phyloP scores from a whole-genome alignment of 805 yeast species.

The Wickerhamomyces strasburgensis region DNA sequence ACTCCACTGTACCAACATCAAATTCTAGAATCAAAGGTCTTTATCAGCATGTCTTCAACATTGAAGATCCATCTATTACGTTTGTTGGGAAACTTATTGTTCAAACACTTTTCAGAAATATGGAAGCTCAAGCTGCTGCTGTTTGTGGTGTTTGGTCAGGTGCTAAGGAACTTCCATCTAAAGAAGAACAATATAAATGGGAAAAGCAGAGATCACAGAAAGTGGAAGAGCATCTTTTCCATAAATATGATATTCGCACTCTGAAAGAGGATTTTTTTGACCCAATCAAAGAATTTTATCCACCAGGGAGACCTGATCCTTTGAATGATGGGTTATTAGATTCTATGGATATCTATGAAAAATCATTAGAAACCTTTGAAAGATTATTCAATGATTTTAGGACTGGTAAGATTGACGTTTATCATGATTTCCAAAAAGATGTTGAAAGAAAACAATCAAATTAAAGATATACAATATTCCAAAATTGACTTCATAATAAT shows the following conservation, averaged over 20 bases:
- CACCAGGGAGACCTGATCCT: slow-evolving; percentile 31
- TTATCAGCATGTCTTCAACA: slow-evolving; percentile 42
- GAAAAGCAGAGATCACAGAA: slow-evolving; percentile 23
- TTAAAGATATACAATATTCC: too few species aligned
- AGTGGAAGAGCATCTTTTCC: slow-evolving; percentile 27
- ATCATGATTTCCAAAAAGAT: slow-evolving; percentile 11
- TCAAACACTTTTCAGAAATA: slow-evolving; percentile 42
- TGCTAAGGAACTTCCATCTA: slow-evolving; percentile 33
- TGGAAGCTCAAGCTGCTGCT: slow-evolving; percentile 50
- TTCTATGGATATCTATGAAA: slow-evolving; percentile 9
- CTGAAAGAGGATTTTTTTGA: slow-evolving; percentile 28
- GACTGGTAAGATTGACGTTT: slow-evolving; percentile 11
- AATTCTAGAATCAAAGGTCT: slow-evolving; percentile 35
- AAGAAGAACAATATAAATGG: slow-evolving; percentile 36
- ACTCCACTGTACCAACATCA: slow-evolving; percentile 16
- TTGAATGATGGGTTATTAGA: slow-evolving; percentile 19
- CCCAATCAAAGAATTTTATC: slow-evolving; percentile 23
- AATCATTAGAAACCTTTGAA: slow-evolving; percentile 17
- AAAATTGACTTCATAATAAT: too few species aligned
- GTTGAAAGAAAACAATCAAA: not conserved
- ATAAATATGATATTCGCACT: slow-evolving; percentile 30
- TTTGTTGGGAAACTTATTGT: slow-evolving; percentile 38
- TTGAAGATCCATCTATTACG: slow-evolving; percentile 41
- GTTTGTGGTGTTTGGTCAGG: slow-evolving; percentile 54
- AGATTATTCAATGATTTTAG: slow-evolving; percentile 19